Conservation (phyloP, 306 rosid genomes). For the Herpetospermum pedunculosum region DNA sequence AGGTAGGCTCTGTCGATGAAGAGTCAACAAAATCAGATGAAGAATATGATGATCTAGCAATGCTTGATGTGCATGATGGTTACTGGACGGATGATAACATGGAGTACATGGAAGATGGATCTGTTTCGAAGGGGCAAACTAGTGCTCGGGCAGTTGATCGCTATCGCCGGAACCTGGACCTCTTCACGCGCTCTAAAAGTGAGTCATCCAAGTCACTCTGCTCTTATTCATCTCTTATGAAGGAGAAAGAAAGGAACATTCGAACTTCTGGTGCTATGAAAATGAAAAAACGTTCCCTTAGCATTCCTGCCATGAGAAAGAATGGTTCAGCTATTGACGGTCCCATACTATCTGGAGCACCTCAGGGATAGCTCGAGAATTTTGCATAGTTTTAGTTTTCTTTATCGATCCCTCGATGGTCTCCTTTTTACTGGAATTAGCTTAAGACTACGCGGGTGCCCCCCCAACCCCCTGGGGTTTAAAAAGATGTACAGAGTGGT, state of each 20-base stretch:
- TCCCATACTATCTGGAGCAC: constrained; percentile 7
- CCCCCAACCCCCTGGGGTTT: not conserved
- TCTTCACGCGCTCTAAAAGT: constrained; percentile 1
- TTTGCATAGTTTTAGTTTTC: not conserved
- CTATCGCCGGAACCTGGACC: not conserved
- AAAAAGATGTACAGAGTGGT: constrained; percentile 2
- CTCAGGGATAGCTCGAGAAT: constrained; percentile 11
- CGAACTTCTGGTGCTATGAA: constrained; percentile 4
- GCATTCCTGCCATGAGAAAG: constrained; percentile 8
- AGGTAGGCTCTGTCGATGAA: constrained; percentile 93
- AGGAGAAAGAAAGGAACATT: not conserved
- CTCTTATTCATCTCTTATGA: constrained; percentile 5
- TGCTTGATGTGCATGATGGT: constrained; percentile 52
- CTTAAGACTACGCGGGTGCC: not conserved
- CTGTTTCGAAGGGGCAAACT: not conserved
- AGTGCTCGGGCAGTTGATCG: not conserved
- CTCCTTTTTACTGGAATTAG: not conserved
- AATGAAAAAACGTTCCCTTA: constrained; percentile 6
- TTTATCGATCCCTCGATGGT: not conserved
- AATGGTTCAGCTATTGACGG: constrained; percentile 1
- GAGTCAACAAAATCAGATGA: constrained; percentile 94
- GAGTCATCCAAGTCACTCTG: constrained; percentile 3
- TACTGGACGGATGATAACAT: constrained; percentile 46
- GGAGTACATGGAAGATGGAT: constrained; percentile 23
- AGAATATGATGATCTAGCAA: constrained; percentile 91